phyloP scores from a whole-genome alignment of 2,329 filamentous ascomycete species.

The Neospermospora avenae region DNA sequence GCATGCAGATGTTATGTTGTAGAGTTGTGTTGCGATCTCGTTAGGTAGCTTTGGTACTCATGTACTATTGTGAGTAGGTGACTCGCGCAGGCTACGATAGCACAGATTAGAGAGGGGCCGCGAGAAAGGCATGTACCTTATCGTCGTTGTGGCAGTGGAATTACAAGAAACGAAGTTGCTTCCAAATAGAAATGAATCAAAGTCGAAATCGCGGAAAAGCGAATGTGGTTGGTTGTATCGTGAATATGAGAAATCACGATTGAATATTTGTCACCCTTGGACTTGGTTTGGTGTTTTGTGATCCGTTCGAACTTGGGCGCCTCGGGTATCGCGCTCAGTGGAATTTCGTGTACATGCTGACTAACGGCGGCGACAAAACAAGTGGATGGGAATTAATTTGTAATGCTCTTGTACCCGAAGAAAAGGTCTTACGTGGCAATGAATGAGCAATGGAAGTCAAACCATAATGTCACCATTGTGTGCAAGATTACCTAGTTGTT shows the following conservation, averaged over 20 bases:
- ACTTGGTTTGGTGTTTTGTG: neutral
- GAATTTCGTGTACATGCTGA: neutral
- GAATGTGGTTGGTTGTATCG: neutral
- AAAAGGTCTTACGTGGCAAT: neutral
- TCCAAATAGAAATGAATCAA: neutral
- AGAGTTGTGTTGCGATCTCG: conserved; percentile 15
- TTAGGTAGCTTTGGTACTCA: conserved; percentile 7
- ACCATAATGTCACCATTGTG: no score
- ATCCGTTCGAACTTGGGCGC: neutral
- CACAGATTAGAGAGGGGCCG: conserved; percentile 9
- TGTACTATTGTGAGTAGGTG: neutral
- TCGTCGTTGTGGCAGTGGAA: neutral
- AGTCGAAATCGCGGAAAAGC: neutral
- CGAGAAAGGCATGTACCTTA: conserved; percentile 8
- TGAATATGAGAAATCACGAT: neutral
- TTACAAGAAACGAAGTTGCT: neutral
- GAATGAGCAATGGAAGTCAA: neutral
- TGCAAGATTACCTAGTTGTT: no score
- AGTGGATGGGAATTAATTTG: neutral
- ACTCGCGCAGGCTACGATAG: conserved; percentile 12
- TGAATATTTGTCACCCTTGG: neutral
- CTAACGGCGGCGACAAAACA: neutral
- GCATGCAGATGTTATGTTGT: conserved; percentile 28
- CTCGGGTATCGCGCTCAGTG: neutral
- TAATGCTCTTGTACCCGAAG: neutral